phyloP scores from a whole-genome alignment of 2,329 filamentous ascomycete species.

The Curvularia verruculosa region DNA sequence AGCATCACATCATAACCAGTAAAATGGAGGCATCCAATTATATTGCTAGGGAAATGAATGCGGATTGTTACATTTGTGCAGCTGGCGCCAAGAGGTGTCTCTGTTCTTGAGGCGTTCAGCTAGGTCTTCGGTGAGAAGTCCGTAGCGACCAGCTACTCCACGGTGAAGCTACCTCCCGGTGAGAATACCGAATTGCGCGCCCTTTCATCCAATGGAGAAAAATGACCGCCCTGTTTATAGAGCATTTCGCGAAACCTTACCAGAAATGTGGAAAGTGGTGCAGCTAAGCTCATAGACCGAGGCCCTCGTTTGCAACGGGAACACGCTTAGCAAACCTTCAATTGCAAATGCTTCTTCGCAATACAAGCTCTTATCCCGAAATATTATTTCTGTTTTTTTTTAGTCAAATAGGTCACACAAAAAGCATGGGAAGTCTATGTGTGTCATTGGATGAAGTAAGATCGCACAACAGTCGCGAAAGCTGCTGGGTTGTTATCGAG shows the following conservation, averaged over 20 bases:
- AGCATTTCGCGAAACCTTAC: background rate
- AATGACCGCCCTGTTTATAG: too few relatives aligned
- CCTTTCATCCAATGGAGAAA: background rate
- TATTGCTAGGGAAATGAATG: too few relatives aligned
- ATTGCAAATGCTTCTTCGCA: too few relatives aligned
- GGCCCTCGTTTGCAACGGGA: background rate
- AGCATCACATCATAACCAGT: too few relatives aligned
- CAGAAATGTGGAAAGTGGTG: background rate
- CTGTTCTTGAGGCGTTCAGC: background rate
- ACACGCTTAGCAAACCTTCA: background rate
- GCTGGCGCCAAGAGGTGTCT: background rate
- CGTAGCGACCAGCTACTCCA: background rate
- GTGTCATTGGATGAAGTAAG: background rate
- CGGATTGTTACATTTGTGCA: too few relatives aligned
- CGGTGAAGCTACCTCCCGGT: background rate
- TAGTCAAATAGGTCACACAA: background rate
- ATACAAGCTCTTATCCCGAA: background rate
- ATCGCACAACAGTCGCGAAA: constrained; percentile 9
- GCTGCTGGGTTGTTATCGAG: constrained; percentile 69
- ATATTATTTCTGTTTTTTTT: background rate
- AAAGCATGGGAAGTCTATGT: background rate
- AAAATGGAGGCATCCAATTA: too few relatives aligned
- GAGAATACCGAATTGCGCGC: background rate
- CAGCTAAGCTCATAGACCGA: background rate
- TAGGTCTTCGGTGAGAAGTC: background rate